Evolutionary conservation across 2,329 filamentous ascomycete species (phyloP).

Genomic region (Claviceps lovelessii): DNA sequence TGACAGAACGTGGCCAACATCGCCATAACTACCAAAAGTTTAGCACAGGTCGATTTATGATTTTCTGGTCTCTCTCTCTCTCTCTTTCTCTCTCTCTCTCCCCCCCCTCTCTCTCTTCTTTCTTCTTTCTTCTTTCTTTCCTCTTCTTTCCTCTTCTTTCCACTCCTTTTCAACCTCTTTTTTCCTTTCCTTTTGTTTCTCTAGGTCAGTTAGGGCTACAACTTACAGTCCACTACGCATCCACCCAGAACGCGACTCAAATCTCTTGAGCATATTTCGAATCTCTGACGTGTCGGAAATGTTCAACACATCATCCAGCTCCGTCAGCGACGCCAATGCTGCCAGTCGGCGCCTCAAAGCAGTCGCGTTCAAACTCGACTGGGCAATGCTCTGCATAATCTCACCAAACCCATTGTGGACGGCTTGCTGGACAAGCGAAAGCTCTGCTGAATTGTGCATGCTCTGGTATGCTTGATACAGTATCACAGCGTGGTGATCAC

Average conservation of each 20-base stretch:
- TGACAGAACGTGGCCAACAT: conserved; percentile 67
- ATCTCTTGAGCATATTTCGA: conserved; percentile 44
- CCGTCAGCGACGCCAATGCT: conserved; percentile 58
- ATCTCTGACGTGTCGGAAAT: conserved; percentile 46
- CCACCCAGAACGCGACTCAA: conserved; percentile 57
- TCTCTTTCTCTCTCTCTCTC: too few species aligned
- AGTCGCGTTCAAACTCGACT: conserved; percentile 33
- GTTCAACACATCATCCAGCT: conserved; percentile 65
- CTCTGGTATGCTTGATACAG: conserved; percentile 72
- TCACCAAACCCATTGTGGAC: conserved; percentile 49
- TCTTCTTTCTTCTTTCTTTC: neutral
- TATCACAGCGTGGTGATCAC: conserved; percentile 49
- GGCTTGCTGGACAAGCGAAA: conserved; percentile 36
- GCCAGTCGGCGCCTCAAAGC: conserved; percentile 41
- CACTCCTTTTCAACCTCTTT: too few species aligned
- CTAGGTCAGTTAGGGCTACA: too few species aligned
- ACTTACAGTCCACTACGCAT: conserved; percentile 67
- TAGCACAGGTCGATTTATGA: conserved; percentile 5
- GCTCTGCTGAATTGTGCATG: conserved; percentile 51
- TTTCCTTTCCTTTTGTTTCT: too few species aligned
- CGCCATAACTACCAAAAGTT: conserved; percentile 43
- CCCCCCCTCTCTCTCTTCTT: neutral
- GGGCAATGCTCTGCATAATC: conserved; percentile 44
- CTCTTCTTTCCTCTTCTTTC: neutral
- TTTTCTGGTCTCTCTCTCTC: neutral